phyloP scores from a whole-genome alignment of 1,139 yeast genomes.

The Cylindricascospora bacillispora region DNA sequence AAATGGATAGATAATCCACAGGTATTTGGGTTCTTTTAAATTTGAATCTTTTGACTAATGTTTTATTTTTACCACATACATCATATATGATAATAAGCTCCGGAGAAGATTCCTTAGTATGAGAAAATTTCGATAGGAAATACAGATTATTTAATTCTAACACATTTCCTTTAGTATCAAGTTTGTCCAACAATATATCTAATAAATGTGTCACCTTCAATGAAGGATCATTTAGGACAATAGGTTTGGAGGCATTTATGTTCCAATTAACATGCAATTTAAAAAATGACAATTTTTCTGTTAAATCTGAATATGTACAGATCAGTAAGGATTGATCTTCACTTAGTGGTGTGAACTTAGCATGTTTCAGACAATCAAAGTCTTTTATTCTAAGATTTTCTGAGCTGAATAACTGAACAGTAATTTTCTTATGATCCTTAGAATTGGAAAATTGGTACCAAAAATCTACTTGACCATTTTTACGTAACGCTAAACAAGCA shows the following conservation, averaged over 20 bases:
- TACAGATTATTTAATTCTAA: conserved; percentile 16
- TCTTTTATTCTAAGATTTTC: conserved; percentile 16
- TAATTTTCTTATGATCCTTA: conserved; percentile 25
- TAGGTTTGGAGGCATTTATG: conserved; percentile 13
- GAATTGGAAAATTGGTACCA: conserved; percentile 29
- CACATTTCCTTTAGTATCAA: conserved; percentile 16
- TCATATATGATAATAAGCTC: conserved; percentile 21
- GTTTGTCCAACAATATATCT: conserved; percentile 14
- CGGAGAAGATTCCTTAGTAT: conserved; percentile 19
- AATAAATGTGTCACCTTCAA: conserved; percentile 18
- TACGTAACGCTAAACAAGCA: conserved; percentile 25
- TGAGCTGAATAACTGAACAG: conserved; percentile 17
- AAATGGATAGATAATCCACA: conserved; percentile 10
- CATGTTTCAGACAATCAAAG: conserved; percentile 23
- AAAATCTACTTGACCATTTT: conserved; percentile 25
- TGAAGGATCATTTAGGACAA: conserved; percentile 21
- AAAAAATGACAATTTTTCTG: conserved; percentile 19
- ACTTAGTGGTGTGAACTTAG: conserved; percentile 23
- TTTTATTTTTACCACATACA: conserved; percentile 14
- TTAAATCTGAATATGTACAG: conserved; percentile 19
- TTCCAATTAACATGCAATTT: conserved; percentile 25
- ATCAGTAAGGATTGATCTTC: conserved; percentile 23
- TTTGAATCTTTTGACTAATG: conserved; percentile 18
- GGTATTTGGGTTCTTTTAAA: conserved; percentile 10
- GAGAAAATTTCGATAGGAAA: conserved; percentile 20